Evolutionary conservation across 1,284 basidiomycete species (phyloP), one percentile per base, ranked within the genome.

Genomic region (Ganoderma sinense): DNA sequence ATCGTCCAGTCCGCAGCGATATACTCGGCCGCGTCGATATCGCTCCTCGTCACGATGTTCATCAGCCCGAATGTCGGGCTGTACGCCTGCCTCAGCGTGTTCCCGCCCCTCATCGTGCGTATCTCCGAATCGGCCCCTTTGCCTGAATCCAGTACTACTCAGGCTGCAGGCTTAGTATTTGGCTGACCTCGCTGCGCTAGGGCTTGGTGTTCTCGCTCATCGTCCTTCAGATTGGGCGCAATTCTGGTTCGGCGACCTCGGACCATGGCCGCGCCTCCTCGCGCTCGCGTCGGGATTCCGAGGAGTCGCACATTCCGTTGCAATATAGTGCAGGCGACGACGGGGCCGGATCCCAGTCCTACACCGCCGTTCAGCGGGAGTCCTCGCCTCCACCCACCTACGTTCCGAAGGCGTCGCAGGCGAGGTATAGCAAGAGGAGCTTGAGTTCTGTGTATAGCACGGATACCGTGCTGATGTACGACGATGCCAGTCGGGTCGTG

Each of bases 171-270:
- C 33, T 8, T 3, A 3, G 4, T 36, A 4, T 36, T 8, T 3
- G 33, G 10, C 62, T 33, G n/a, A 41, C 23, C 13, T 45, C 40
- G n/a, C 40, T 16, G 20, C 26, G 23, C 18, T 41, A 65, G 64
- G 64, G 64, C n/a, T 18, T 59, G 14, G 56, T 65, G 11, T 65
- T 65, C 29, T 65, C 64, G 41, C 55, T 65, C 13, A 45, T 65
- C 56, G 41, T 59, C 16, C 48, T 65, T 23, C 55, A 65, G 29
- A 60, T 65, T 16, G 64, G 29, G 31, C 33, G 53, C n/a, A n/a
- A n/a, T n/a, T n/a, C n/a, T 16, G 33, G 31, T 18, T 45, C 60
- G 14, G 60, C 41, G 13, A n/a, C 26, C 53, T 7, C 29, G 5
- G 53, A 31, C 36, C 36, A 6, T 11, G 36, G 36, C 4, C 36